Conservation (phyloP, 192 early-diverging fungal genomes). For the Thoreauomyces humboldtii region DNA sequence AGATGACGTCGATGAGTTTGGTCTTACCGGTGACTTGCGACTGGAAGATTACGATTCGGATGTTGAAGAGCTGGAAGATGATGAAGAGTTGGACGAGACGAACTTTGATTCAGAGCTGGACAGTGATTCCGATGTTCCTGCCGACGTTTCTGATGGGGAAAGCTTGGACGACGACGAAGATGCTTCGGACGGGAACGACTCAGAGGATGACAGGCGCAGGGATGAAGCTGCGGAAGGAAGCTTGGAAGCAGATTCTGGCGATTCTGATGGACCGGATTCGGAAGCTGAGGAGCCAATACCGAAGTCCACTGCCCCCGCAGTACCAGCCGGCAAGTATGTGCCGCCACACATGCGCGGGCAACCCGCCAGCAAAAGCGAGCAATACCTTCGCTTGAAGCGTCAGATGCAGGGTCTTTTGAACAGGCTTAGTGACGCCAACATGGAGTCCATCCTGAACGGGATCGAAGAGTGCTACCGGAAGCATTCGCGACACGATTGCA, state of each 20-base stretch:
- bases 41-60: conserved; percentile 1
- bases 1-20: conserved; percentile 22
- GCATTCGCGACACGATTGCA: conserved; percentile 73
- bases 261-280: conserved; percentile 7
- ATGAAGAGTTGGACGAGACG: conserved; percentile 25
- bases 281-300: conserved; percentile 1
- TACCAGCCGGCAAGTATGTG: conserved; percentile 66
- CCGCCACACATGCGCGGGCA: conserved; percentile 62
- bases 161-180: conserved; percentile 30
- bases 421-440: conserved; percentile 84
- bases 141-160: neutral
- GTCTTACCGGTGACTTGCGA: conserved; percentile 1
- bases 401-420: conserved; percentile 87
- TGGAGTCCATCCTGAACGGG: conserved; percentile 79
- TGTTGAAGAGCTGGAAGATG: conserved; percentile 16
- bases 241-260: conserved; percentile 6
- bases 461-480: conserved; percentile 77
- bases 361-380: conserved; percentile 56
- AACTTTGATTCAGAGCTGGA: neutral
- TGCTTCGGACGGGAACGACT: conserved; percentile 23
- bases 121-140: neutral
- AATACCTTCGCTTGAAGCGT: conserved; percentile 71
- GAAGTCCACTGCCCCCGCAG: neutral
- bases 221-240: conserved; percentile 25
- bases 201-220: neutral